phyloP scores from a whole-genome alignment of 1,139 yeast genomes.

The Protomyces gravidus region DNA sequence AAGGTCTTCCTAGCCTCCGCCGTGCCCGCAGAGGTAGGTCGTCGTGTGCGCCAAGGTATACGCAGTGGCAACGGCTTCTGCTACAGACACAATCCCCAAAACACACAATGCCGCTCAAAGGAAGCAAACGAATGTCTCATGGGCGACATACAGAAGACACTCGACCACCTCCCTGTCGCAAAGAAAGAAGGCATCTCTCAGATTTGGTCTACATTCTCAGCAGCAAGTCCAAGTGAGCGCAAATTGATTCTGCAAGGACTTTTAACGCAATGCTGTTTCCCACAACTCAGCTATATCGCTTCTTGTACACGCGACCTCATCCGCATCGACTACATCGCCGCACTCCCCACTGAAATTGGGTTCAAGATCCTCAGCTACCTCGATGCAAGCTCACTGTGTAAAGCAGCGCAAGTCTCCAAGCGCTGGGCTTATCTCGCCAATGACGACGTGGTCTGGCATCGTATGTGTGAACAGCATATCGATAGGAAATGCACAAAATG shows the following conservation, averaged over 20 bases:
- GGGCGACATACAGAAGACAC: slow-evolving; percentile 48
- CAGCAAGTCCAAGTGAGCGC: slow-evolving; percentile 66
- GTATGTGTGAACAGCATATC: slow-evolving; percentile 96
- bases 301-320: slow-evolving; percentile 74
- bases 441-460: slow-evolving; percentile 96
- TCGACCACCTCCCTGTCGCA: slow-evolving; percentile 53
- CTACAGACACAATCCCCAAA: slow-evolving; percentile 41
- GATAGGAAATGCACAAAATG: slow-evolving; percentile 96
- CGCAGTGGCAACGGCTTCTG: slow-evolving; percentile 24
- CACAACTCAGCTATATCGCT: slow-evolving; percentile 78
- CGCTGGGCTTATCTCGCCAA: slow-evolving; percentile 87
- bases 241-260: slow-evolving; percentile 76
- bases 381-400: slow-evolving; percentile 86
- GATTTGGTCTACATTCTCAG: slow-evolving; percentile 73
- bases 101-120: slow-evolving; percentile 79
- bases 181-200: slow-evolving; percentile 70
- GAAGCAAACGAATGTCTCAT: slow-evolving; percentile 59
- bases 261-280: slow-evolving; percentile 87
- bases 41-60: slow-evolving; percentile 24
- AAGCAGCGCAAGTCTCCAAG: slow-evolving; percentile 85
- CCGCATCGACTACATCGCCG: slow-evolving; percentile 79
- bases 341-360: slow-evolving; percentile 79
- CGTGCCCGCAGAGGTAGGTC: slow-evolving; percentile 19
- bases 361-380: slow-evolving; percentile 79
- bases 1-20: slow-evolving; percentile 15